A percentile compares a stretch with the other conserved stretches of the same genome.
Conservation (phyloP, 179 eudicot species). For the Spergularia azorica region DNA sequence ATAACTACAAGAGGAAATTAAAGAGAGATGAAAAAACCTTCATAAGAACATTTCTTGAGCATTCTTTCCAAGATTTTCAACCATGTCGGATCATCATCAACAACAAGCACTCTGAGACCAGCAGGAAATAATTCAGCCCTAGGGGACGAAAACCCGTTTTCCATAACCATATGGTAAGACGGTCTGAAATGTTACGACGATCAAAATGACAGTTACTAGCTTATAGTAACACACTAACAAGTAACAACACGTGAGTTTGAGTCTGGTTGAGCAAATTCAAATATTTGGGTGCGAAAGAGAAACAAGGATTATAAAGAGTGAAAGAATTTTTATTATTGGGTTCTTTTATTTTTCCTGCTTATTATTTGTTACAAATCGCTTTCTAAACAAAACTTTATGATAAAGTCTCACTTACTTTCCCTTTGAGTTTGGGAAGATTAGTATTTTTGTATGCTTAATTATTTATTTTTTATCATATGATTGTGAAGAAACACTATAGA, state of each 20-base stretch:
- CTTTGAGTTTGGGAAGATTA: slow-evolving; percentile 18
- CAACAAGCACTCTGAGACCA: slow-evolving; percentile 86
- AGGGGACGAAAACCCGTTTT: slow-evolving; percentile 66
- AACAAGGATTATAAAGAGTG: slow-evolving; percentile 20
- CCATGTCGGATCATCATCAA: slow-evolving; percentile 91
- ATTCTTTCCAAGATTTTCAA: slow-evolving; percentile 82
- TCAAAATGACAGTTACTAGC: neutral
- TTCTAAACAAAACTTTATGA: slow-evolving; percentile 16
- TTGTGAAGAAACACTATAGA: no score
- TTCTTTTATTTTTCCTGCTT: neutral
- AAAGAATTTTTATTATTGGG: neutral
- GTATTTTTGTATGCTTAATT: neutral
- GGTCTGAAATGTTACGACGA: neutral
- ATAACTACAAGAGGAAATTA: no score
- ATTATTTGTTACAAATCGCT: slow-evolving; percentile 1
- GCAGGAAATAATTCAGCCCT: slow-evolving; percentile 68
- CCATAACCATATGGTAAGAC: slow-evolving; percentile 32
- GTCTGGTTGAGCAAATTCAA: slow-evolving; percentile 4
- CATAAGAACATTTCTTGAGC: slow-evolving; percentile 89
- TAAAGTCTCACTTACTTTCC: neutral
- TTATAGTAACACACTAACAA: neutral
- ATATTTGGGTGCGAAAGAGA: slow-evolving; percentile 18
- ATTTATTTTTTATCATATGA: neutral
- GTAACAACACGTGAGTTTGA: slow-evolving; percentile 14
- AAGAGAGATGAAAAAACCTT: slow-evolving; percentile 46